Evolutionary conservation across 495 filamentous ascomycete species (phyloP), one percentile per base, ranked within the genome.

Genomic region (Amorphotheca resinae): DNA sequence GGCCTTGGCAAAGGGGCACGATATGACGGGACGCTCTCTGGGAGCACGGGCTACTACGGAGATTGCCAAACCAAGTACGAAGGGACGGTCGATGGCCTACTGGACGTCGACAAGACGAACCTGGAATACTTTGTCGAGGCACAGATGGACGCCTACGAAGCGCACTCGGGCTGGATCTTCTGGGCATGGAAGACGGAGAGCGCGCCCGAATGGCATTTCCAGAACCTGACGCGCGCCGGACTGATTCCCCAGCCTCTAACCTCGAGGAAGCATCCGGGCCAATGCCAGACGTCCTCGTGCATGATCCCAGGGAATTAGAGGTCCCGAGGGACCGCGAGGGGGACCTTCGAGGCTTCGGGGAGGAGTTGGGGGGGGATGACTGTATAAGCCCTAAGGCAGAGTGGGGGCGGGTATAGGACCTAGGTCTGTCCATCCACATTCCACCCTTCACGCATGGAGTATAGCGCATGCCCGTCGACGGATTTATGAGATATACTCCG

Each of bases 131-230:
- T 72, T 54, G 77, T 85, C 42, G 79, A 84, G 52, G 80, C 76
- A 4, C 82, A 87, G 56, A 64, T 87, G 9, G 79, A 83, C 54
- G 79, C 80, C 5, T 87, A 72, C 50, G 82, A 87, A 63, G 64
- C 68, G 53, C 71, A 69, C 15, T 62, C 55, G 0, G 83, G 83
- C 12, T 88, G 83, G 83, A 63, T 88, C 44, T 87, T 82, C 63
- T 88, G 83, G 83, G 77, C 76, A 4, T 87, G 83, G 75, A 88
- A 86, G 64, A 85, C 77, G n/a, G 83, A 93, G 51, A 64, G 59
- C 21, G 79, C 85, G 21, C 87, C 87, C 0, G 85, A 88, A 61
- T 95, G 87, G 87, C 76, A 89, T 56, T 78, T 93, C 70, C 66
- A 77, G 64, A 70, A 72, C 61, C 67, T 78, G 41, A 53, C 44